These are phyloP conservation scores for Sclerotinia borealis DNA, from an alignment of 2,329 filamentous ascomycete species.

Conservation along the genomic window DNA sequence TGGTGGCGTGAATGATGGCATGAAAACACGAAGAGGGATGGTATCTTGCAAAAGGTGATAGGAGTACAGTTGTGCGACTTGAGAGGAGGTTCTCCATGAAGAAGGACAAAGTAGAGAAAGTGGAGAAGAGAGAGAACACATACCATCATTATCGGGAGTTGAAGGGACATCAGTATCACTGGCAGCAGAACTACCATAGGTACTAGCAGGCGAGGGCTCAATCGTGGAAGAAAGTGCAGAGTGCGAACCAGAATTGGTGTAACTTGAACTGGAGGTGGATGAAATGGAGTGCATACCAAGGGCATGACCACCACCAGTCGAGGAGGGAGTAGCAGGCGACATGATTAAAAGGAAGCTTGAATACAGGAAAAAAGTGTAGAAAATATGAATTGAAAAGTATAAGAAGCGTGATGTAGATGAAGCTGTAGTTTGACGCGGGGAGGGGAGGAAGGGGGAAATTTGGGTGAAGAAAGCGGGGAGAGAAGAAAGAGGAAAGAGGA, in stretches of 20 bases:
- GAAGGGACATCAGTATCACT: conserved; percentile 21
- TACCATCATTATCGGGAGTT: conserved; percentile 22
- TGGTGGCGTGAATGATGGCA: not conserved
- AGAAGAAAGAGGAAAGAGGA: not conserved
- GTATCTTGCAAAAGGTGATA: not conserved
- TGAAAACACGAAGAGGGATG: not conserved
- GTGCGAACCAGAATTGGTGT: not conserved
- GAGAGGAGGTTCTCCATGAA: not conserved
- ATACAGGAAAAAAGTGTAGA: not conserved
- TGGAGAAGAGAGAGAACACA: not conserved
- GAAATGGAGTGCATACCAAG: not conserved
- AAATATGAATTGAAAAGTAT: not conserved
- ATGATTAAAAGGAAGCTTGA: not conserved
- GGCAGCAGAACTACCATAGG: conserved; percentile 22
- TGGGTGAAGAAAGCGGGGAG: conserved; percentile 1
- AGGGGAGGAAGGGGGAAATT: too few species aligned
- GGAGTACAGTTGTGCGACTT: too few species aligned
- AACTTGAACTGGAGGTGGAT: not conserved
- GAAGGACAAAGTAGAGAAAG: not conserved
- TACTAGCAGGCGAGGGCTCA: conserved; percentile 27
- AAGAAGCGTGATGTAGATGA: not conserved
- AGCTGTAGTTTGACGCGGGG: too few species aligned
- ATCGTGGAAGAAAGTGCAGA: conserved; percentile 2
- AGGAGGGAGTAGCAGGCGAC: conserved; percentile 12
- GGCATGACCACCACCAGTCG: not conserved